Evolutionary conservation across 1,284 basidiomycete genomes (phyloP).

Genomic region (Sanghuangporus baumii): DNA sequence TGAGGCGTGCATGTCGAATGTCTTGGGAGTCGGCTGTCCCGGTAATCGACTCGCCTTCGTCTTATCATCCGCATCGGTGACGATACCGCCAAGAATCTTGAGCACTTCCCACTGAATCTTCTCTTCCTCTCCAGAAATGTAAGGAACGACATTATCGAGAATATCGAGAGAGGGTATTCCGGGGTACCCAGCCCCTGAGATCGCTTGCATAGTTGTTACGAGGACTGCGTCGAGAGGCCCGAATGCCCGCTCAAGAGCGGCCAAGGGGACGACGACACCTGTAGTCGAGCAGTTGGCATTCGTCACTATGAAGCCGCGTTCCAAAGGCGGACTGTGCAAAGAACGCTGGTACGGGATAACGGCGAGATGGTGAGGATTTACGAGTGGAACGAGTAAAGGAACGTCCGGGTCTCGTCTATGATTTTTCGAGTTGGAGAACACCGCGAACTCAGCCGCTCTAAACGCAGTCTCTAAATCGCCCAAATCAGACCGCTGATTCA

Average conservation of each 20-base stretch:
- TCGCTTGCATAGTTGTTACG: conserved; percentile 96
- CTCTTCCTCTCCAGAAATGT: conserved; percentile 95
- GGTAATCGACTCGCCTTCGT: neutral
- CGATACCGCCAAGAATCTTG: conserved; percentile 90
- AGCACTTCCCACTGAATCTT: conserved; percentile 99
- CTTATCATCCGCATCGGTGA: conserved; percentile 44
- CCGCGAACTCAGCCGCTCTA: conserved; percentile 80
- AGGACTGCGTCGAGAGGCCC: conserved; percentile 89
- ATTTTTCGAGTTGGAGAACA: conserved; percentile 99
- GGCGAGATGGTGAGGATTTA: conserved; percentile 84
- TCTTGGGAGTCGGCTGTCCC: conserved; percentile 27
- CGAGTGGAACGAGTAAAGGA: conserved; percentile 96
- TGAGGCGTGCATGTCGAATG: conserved; percentile 83
- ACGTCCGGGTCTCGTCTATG: conserved; percentile 90
- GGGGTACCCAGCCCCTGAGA: conserved; percentile 96
- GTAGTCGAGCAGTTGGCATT: conserved; percentile 99
- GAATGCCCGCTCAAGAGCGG: conserved; percentile 88
- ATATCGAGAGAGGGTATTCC: conserved; percentile 91
- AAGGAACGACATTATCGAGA: conserved; percentile 94
- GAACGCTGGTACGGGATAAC: conserved; percentile 83
- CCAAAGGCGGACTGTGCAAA: conserved; percentile 63
- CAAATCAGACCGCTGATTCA: neutral
- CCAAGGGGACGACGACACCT: conserved; percentile 87
- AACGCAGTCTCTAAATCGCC: conserved; percentile 72
- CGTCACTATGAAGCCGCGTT: conserved; percentile 93